Evolutionary conservation across 495 filamentous ascomycete species (phyloP).

Genomic region (Bryoglossum gracile): DNA sequence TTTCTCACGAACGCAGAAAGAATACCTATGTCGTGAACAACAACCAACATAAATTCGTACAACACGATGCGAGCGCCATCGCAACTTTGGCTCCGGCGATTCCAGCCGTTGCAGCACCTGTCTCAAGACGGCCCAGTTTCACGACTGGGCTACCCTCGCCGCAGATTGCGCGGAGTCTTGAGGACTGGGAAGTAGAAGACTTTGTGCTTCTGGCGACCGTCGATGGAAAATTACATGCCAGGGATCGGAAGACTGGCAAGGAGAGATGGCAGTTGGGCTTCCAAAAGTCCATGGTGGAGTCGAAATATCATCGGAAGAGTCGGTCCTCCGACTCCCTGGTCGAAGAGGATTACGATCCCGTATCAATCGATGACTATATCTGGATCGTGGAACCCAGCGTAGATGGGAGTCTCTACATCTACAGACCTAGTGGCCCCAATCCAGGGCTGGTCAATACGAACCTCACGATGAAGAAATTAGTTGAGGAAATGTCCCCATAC

Average conservation of each 20-base stretch:
- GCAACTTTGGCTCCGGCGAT: conserved; percentile 87
- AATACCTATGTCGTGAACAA: conserved; percentile 22
- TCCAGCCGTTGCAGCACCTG: conserved; percentile 74
- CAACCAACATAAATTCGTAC: conserved; percentile 30
- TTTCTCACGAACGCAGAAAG: conserved; percentile 21
- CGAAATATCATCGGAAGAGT: conserved; percentile 71
- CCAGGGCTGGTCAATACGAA: conserved; percentile 72
- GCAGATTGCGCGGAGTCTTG: conserved; percentile 84
- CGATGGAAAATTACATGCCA: conserved; percentile 90
- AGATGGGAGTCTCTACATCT: conserved; percentile 85
- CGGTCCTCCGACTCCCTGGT: conserved; percentile 51
- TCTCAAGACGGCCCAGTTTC: conserved; percentile 56
- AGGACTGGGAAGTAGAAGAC: conserved; percentile 99
- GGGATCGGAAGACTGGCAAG: conserved; percentile 77
- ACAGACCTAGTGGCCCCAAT: conserved; percentile 60
- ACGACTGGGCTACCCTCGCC: conserved; percentile 70
- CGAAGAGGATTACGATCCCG: conserved; percentile 37
- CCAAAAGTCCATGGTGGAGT: conserved; percentile 83
- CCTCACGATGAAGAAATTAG: conserved; percentile 76
- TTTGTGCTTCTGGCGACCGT: conserved; percentile 99
- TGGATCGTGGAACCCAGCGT: conserved; percentile 95
- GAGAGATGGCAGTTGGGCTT: conserved; percentile 77
- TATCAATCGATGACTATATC: conserved; percentile 68
- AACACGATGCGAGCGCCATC: conserved; percentile 77
- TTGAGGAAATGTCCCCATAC: conserved; percentile 67